Percentiles rank a stretch among this genome's conserved stretches.
Evolutionary conservation across 768 basidiomycete genomes (phyloP).

Genomic region (Boletales sp.): DNA sequence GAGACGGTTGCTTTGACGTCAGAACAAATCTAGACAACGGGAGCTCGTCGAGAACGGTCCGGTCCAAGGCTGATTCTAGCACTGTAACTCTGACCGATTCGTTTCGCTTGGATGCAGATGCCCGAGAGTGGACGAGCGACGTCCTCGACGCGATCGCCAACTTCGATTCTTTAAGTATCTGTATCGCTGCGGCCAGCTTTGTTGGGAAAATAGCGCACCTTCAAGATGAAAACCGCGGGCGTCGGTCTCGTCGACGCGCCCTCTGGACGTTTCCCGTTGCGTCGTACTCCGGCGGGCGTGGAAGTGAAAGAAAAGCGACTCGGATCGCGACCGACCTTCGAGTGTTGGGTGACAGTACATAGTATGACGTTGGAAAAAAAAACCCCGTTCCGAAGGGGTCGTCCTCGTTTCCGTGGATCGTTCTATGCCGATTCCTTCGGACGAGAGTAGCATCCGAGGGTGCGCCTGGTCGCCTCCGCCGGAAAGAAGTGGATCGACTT

Average conservation of each 20-base stretch:
- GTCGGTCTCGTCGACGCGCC: background rate
- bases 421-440: slow-evolving; percentile 23
- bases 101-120: slow-evolving; percentile 4
- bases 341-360: slow-evolving; percentile 4
- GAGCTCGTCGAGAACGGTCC: slow-evolving; percentile 13
- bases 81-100: slow-evolving; percentile 2
- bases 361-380: slow-evolving; percentile 19
- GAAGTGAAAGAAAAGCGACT: slow-evolving; percentile 12
- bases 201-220: slow-evolving; percentile 9
- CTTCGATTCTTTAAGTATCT: slow-evolving; percentile 20
- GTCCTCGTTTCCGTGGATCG: slow-evolving; percentile 22
- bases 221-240: slow-evolving; percentile 12
- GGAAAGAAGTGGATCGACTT: background rate
- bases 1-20: background rate
- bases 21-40: slow-evolving; percentile 4
- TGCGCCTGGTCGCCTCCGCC: background rate
- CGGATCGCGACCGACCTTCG: slow-evolving; percentile 10
- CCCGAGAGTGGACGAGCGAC: no score
- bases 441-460: slow-evolving; percentile 16
- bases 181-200: slow-evolving; percentile 10
- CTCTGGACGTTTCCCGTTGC: slow-evolving; percentile 2
- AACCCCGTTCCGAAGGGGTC: slow-evolving; percentile 7
- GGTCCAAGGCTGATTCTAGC: slow-evolving; percentile 9
- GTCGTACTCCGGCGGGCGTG: slow-evolving; percentile 1
- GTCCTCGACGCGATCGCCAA: slow-evolving; percentile 14